phyloP scores from a whole-genome alignment of 768 basidiomycete species.

The Rhodotorula graminis region DNA sequence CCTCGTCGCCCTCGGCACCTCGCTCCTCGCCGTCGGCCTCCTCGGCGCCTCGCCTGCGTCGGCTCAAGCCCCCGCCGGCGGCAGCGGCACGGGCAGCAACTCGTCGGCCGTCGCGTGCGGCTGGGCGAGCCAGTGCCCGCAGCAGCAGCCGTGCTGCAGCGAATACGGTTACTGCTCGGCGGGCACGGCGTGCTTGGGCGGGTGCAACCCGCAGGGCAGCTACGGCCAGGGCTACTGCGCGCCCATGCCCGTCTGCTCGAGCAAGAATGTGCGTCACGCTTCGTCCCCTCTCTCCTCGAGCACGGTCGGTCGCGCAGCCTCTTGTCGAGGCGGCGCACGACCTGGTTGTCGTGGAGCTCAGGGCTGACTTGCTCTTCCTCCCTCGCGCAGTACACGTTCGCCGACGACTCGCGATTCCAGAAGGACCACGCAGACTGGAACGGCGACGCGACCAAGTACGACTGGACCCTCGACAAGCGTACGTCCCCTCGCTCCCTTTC shows the following conservation, averaged over 20 bases:
- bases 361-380: neutral
- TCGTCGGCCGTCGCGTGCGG: conserved; percentile 10
- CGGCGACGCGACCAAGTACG: conserved; percentile 45
- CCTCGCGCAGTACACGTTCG: conserved; percentile 29
- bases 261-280: conserved; percentile 31
- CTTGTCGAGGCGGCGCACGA: too few relatives aligned
- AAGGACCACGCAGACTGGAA: conserved; percentile 41
- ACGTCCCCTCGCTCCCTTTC: neutral
- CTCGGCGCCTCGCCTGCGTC: neutral
- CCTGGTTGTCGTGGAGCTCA: too few relatives aligned
- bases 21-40: too few relatives aligned
- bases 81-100: neutral
- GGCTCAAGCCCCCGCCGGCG: conserved; percentile 14
- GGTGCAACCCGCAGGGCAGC: conserved; percentile 45
- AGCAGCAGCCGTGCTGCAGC: conserved; percentile 42
- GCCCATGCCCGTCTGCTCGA: conserved; percentile 40
- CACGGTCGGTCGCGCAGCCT: too few relatives aligned
- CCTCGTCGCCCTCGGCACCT: neutral
- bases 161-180: conserved; percentile 45
- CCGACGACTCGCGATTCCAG: conserved; percentile 26
- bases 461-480: conserved; percentile 44
- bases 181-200: conserved; percentile 41
- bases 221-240: conserved; percentile 41
- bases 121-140: conserved; percentile 29
- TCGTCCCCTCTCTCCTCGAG: neutral